A percentile compares a stretch with the other conserved stretches of the same genome.
phyloP scores from a whole-genome alignment of 2,329 filamentous ascomycete genomes.

The Colletotrichum orchidophilum region DNA sequence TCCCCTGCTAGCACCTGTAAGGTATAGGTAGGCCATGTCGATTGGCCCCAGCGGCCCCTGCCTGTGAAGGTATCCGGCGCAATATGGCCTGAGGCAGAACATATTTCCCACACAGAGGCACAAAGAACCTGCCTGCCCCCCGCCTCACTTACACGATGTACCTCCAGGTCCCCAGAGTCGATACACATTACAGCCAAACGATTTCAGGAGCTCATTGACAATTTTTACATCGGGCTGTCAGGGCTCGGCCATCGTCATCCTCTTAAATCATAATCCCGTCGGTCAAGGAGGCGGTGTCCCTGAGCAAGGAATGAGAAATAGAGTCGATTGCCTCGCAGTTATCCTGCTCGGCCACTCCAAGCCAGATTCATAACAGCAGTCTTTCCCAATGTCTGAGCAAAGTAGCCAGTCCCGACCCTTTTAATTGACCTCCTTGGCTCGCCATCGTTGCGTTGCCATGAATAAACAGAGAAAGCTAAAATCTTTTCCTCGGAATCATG shows the following conservation, averaged over 20 bases:
- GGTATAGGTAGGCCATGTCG: neutral
- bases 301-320: neutral
- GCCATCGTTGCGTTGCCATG: slow-evolving; percentile 30
- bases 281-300: neutral
- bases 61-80: neutral
- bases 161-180: neutral
- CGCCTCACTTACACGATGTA: too few relatives aligned
- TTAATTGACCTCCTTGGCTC: slow-evolving; percentile 33
- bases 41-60: neutral
- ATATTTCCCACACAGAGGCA: neutral
- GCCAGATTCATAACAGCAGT: slow-evolving; percentile 22
- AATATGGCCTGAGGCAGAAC: slow-evolving; percentile 34
- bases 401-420: slow-evolving; percentile 33
- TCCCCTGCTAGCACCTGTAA: slow-evolving; percentile 27
- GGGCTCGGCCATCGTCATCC: neutral
- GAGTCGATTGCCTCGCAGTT: slow-evolving; percentile 5
- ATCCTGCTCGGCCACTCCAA: slow-evolving; percentile 12
- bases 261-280: too few relatives aligned
- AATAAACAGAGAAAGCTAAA: slow-evolving; percentile 34
- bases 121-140: too few relatives aligned
- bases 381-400: slow-evolving; percentile 32
- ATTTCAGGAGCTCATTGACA: neutral
- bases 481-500: slow-evolving; percentile 35
- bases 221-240: neutral
- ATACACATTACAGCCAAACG: too few relatives aligned